Evolutionary conservation across 768 basidiomycete species (phyloP), one percentile per base, ranked within the genome.

Genomic region (Polyporus arcularius): DNA sequence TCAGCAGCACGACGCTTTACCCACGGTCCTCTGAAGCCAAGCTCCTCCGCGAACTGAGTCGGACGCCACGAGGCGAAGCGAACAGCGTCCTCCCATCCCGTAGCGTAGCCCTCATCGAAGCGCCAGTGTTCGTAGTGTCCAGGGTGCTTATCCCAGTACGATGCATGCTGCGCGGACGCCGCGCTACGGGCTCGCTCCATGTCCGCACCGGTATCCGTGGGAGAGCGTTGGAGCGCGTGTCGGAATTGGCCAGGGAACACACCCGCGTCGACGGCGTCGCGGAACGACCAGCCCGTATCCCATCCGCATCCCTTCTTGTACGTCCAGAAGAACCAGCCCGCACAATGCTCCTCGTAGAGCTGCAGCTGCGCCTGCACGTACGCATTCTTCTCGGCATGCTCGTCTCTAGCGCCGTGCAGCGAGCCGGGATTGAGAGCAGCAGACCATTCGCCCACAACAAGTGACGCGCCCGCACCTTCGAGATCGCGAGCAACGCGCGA

Each of bases 371-470:
- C 87, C 16, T 77, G 70, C 4, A 88, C 77, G 60, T 84, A 94
- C 14, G 70, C 74, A 9, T 78, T 64, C 45, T 80, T 71, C 58
- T 80, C 79, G 42, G 72, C 68, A 46, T 77, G 75, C 61, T 81
- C 75, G 61, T 78, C 69, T 35, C 74, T 69, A 14, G 75, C 72
- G 16, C 82, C 82, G 16, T 78, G 76, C 7, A 90, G 72, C 4
- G 85, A 87, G 0, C 81, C 78, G 0, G 86, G 85, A 67, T 91
- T 88, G 38, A 94, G 73, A 0, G 86, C 89, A 0, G 85, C 91
- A 3, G 87, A 89, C 85, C 88, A 94, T 67, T 94, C 92, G 6
- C 86, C 92, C 0, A 94, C 79, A 31, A 94, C 76, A 6, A 94
- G 61, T 4, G 74, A 80, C 21, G 86, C 86, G 26, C 79, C 80